These are phyloP conservation scores for Pseudocercospora musae DNA, from an alignment of 2,329 filamentous ascomycete species.

Conservation along the genomic window DNA sequence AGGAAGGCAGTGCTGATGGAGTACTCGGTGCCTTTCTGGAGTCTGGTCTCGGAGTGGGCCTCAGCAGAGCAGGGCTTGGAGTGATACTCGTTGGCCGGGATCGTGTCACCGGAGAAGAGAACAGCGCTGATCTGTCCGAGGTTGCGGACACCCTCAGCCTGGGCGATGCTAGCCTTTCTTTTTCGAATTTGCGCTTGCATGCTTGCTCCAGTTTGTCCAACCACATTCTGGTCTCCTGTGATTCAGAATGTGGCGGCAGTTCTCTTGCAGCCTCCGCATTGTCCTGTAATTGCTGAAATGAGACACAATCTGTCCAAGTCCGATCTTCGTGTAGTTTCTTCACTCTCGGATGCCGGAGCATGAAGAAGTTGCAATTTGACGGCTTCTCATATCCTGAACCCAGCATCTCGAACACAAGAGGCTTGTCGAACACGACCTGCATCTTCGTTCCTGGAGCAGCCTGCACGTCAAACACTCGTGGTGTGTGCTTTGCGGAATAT, in stretches of 20 bases:
- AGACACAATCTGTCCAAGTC: constrained; percentile 63
- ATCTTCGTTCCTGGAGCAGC: constrained; percentile 29
- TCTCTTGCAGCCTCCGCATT: constrained; percentile 59
- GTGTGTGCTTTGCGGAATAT: constrained; percentile 24
- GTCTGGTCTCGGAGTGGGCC: neutral
- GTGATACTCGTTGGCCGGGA: neutral
- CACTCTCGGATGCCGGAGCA: constrained; percentile 71
- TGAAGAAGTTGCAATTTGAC: constrained; percentile 66
- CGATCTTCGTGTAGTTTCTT: constrained; percentile 76
- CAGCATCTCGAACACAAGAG: constrained; percentile 74
- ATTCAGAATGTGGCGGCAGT: constrained; percentile 51
- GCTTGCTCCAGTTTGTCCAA: constrained; percentile 55
- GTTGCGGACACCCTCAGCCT: constrained; percentile 8
- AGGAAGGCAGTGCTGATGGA: neutral
- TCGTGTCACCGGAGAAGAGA: neutral
- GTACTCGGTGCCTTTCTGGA: neutral
- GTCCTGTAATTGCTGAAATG: constrained; percentile 66
- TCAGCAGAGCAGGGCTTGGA: neutral
- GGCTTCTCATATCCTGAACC: constrained; percentile 77
- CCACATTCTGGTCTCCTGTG: constrained; percentile 61
- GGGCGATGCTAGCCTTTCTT: constrained; percentile 22
- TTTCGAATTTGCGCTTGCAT: constrained; percentile 31
- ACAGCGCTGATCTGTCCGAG: constrained; percentile 8
- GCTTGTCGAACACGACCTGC: constrained; percentile 61
- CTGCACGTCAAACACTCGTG: constrained; percentile 25